phyloP scores from a whole-genome alignment of 345 rosid genomes.

The Abelmoschus esculentus region DNA sequence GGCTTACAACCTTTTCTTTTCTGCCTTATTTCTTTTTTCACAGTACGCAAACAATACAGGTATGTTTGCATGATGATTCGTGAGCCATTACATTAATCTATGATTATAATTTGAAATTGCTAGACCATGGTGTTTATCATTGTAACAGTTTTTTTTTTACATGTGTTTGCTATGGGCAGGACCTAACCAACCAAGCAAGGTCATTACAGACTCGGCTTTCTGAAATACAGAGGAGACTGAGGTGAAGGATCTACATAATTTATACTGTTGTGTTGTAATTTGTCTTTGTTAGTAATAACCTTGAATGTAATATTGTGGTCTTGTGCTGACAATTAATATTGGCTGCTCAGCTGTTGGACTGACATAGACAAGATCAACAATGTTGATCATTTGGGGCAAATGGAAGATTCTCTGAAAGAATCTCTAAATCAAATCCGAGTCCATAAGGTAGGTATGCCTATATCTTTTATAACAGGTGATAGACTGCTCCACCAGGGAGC shows the following conservation, averaged over 20 bases:
- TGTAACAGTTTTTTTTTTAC: slow-evolving; percentile 8
- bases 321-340: slow-evolving; percentile 13
- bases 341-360: slow-evolving; percentile 52
- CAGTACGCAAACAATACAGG: slow-evolving; percentile 71
- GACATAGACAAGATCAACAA: slow-evolving; percentile 48
- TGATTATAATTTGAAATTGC: slow-evolving; percentile 6
- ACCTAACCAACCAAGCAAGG: slow-evolving; percentile 34
- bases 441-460: slow-evolving; percentile 39
- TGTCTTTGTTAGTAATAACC: neutral
- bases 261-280: neutral
- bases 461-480: neutral
- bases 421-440: slow-evolving; percentile 46
- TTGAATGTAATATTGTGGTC: neutral
- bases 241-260: slow-evolving; percentile 29
- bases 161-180: slow-evolving; percentile 27
- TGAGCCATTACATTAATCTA: neutral
- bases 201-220: slow-evolving; percentile 41
- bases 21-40: slow-evolving; percentile 12
- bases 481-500: neutral
- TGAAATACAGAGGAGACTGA: slow-evolving; percentile 44
- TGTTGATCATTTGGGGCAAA: slow-evolving; percentile 50
- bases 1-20: slow-evolving; percentile 6
- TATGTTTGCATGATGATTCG: slow-evolving; percentile 17
- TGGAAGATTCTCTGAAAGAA: slow-evolving; percentile 50
- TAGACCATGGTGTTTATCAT: neutral